phyloP scores from a whole-genome alignment of 257 asterid species.

The Petunia secreta region DNA sequence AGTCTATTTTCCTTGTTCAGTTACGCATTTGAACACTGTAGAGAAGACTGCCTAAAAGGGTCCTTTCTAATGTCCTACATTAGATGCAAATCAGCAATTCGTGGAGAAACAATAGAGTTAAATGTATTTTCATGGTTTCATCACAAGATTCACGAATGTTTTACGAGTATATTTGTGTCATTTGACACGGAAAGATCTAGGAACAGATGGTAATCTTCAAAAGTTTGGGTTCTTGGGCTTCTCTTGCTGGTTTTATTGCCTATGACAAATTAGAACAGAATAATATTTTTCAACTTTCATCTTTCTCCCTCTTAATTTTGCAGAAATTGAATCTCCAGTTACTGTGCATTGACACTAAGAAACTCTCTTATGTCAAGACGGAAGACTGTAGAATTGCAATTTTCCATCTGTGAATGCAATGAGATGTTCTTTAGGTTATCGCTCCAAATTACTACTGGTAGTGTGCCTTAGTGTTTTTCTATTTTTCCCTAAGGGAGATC shows the following conservation, averaged over 20 bases:
- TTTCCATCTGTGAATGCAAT: too few relatives aligned
- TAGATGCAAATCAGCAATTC: slow-evolving; percentile 33
- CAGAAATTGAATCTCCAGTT: background rate
- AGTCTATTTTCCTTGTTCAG: slow-evolving; percentile 85
- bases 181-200: too few relatives aligned
- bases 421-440: too few relatives aligned
- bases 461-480: too few relatives aligned
- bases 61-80: slow-evolving; percentile 85
- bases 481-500: background rate
- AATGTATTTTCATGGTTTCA: too few relatives aligned
- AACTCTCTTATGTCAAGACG: background rate
- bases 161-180: too few relatives aligned
- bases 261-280: background rate
- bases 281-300: background rate
- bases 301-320: background rate
- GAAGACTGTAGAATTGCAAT: too few relatives aligned
- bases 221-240: background rate
- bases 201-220: too few relatives aligned
- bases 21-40: slow-evolving; percentile 63
- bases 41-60: slow-evolving; percentile 83
- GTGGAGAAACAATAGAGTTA: background rate
- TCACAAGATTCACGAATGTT: too few relatives aligned
- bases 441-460: too few relatives aligned
- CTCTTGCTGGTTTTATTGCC: background rate
- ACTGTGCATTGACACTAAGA: too few relatives aligned